Conservation (phyloP, 2,329 filamentous ascomycete species). For the Cryoendolithus antarcticus region DNA sequence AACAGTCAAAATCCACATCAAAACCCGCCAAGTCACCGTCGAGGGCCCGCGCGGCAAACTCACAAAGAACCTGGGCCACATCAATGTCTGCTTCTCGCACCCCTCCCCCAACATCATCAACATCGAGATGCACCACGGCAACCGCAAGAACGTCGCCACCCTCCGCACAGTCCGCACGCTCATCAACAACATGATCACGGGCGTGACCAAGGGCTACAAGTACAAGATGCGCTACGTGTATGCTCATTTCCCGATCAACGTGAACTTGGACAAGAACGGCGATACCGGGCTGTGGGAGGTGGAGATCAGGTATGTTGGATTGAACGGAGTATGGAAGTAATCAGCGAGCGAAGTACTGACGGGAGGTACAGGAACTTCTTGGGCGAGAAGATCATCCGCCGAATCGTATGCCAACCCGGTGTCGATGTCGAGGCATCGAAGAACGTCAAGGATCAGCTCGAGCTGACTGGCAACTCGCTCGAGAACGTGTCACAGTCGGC, state of each 20-base stretch:
- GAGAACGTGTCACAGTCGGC: constrained; percentile 96
- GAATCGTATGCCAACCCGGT: constrained; percentile 76
- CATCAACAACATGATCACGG: constrained; percentile 97
- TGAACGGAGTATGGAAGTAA: background rate
- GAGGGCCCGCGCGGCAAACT: constrained; percentile 97
- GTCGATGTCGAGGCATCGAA: constrained; percentile 84
- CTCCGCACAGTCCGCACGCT: constrained; percentile 95
- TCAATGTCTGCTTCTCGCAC: constrained; percentile 89
- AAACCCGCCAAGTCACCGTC: constrained; percentile 91
- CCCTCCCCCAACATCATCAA: constrained; percentile 77
- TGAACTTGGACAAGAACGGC: constrained; percentile 93
- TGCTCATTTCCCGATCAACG: constrained; percentile 99
- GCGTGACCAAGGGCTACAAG: constrained; percentile 98
- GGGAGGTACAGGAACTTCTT: constrained; percentile 67
- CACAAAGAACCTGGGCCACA: constrained; percentile 88
- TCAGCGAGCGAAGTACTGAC: background rate
- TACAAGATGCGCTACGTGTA: constrained; percentile 99
- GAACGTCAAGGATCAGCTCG: constrained; percentile 94
- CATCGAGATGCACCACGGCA: constrained; percentile 97
- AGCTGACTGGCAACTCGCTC: constrained; percentile 85
- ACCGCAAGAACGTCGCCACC: constrained; percentile 93
- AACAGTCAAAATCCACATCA: constrained; percentile 93
- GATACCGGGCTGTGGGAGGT: constrained; percentile 83
- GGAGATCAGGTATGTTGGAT: constrained; percentile 66
- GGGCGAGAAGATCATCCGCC: constrained; percentile 97